phyloP scores from a whole-genome alignment of 257 asterid species.

The Mitragyna speciosa region DNA sequence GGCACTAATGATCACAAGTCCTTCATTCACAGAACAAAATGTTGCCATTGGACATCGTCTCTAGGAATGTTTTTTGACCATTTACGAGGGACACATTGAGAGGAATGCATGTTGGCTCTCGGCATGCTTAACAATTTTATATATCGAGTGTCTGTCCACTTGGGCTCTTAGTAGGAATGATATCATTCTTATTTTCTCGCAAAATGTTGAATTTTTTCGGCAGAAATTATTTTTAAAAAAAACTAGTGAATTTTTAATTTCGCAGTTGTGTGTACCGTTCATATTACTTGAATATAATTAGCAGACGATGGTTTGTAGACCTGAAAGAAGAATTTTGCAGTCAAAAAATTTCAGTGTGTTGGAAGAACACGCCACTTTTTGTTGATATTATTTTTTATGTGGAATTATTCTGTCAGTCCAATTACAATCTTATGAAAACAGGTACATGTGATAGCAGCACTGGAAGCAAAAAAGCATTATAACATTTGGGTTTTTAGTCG shows the following conservation, averaged over 20 bases:
- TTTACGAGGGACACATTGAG: constrained; percentile 31
- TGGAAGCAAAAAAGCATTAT: no score
- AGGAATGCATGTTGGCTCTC: constrained; percentile 20
- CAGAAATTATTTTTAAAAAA: no score
- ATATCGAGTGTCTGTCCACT: background rate
- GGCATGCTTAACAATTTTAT: constrained; percentile 30
- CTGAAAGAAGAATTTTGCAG: no score
- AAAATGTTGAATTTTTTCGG: background rate
- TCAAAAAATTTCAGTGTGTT: no score
- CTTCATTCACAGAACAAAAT: constrained; percentile 21
- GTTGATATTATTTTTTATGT: no score
- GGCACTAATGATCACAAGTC: background rate
- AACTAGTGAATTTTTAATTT: background rate
- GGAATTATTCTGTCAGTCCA: no score
- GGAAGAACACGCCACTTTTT: no score
- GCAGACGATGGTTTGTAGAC: no score
- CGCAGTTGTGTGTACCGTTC: background rate
- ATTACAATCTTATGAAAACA: no score
- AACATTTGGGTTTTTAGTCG: no score
- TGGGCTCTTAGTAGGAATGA: background rate
- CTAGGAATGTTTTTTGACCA: constrained; percentile 18
- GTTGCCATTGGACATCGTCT: constrained; percentile 9
- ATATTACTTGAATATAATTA: background rate
- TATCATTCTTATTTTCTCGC: background rate
- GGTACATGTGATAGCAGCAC: no score